Conservation (phyloP, 192 early-diverging fungal genomes). For the Podila clonocystis region DNA sequence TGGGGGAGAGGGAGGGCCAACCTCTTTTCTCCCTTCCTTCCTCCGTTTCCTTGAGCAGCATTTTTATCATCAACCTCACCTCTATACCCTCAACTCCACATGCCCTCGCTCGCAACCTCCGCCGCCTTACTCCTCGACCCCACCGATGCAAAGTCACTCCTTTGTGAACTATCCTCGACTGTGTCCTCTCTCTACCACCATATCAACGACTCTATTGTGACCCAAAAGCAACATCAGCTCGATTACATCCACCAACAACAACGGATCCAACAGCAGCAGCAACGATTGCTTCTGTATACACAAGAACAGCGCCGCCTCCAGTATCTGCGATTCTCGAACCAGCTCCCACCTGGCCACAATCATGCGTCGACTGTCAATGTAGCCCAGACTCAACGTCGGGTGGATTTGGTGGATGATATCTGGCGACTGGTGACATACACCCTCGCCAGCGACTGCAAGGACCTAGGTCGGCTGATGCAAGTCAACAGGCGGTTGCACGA, state of each 20-base stretch:
- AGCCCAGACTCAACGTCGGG: background rate
- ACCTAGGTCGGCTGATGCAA: constrained; percentile 28
- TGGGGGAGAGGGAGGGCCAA: too few species aligned
- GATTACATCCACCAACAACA: background rate
- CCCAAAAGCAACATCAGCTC: constrained; percentile 2
- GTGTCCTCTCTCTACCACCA: background rate
- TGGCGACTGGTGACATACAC: constrained; percentile 38
- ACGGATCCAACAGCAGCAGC: background rate
- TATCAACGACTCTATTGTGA: background rate
- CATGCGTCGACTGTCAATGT: background rate
- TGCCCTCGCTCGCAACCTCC: too few species aligned
- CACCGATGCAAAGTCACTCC: too few species aligned
- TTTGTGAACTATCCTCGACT: background rate
- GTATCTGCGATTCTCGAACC: background rate
- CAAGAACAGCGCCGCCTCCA: constrained; percentile 2
- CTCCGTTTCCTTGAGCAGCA: too few species aligned
- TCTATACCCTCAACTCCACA: too few species aligned
- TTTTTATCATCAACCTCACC: too few species aligned
- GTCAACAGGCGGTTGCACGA: constrained; percentile 33
- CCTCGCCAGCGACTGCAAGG: constrained; percentile 31
- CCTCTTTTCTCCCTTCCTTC: too few species aligned
- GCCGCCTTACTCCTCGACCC: too few species aligned
- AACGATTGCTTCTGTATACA: background rate
- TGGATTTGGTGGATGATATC: constrained; percentile 37
- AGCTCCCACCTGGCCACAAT: background rate